These are phyloP conservation scores for Aaosphaeria arxii DNA, from an alignment of 2,329 filamentous ascomycete species.

Conservation along the genomic window DNA sequence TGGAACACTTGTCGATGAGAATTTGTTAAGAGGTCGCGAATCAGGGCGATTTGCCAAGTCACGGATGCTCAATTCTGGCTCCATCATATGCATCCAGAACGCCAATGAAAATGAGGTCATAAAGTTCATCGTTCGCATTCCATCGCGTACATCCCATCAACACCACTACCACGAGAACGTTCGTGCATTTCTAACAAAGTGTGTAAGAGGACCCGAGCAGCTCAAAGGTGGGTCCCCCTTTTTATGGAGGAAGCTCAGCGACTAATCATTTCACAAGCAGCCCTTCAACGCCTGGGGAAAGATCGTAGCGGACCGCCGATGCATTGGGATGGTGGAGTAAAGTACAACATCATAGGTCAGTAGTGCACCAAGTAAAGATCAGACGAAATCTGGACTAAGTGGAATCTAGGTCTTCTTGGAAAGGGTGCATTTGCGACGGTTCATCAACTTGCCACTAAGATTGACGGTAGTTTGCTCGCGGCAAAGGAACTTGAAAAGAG, in stretches of 20 bases:
- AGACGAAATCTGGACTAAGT: neutral
- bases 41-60: slow-evolving; percentile 38
- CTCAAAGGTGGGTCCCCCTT: slow-evolving; percentile 11
- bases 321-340: slow-evolving; percentile 76
- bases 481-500: slow-evolving; percentile 95
- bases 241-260: neutral
- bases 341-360: slow-evolving; percentile 71
- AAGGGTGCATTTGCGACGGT: slow-evolving; percentile 95
- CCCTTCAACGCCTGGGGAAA: slow-evolving; percentile 22
- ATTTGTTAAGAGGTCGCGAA: slow-evolving; percentile 57
- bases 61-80: slow-evolving; percentile 69
- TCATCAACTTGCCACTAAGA: slow-evolving; percentile 83
- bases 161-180: slow-evolving; percentile 68
- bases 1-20: slow-evolving; percentile 80
- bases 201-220: slow-evolving; percentile 23
- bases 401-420: slow-evolving; percentile 65
- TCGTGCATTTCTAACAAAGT: slow-evolving; percentile 57
- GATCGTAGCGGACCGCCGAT: slow-evolving; percentile 53
- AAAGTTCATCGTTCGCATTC: slow-evolving; percentile 82
- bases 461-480: slow-evolving; percentile 77
- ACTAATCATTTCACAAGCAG: slow-evolving; percentile 4
- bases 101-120: slow-evolving; percentile 59
- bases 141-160: slow-evolving; percentile 65
- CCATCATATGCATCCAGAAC: slow-evolving; percentile 67
- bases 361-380: neutral